A percentile compares a stretch with the other conserved stretches of the same genome.
Evolutionary conservation across 2,329 filamentous ascomycete genomes (phyloP).

Genomic region (Tolypocladium album): DNA sequence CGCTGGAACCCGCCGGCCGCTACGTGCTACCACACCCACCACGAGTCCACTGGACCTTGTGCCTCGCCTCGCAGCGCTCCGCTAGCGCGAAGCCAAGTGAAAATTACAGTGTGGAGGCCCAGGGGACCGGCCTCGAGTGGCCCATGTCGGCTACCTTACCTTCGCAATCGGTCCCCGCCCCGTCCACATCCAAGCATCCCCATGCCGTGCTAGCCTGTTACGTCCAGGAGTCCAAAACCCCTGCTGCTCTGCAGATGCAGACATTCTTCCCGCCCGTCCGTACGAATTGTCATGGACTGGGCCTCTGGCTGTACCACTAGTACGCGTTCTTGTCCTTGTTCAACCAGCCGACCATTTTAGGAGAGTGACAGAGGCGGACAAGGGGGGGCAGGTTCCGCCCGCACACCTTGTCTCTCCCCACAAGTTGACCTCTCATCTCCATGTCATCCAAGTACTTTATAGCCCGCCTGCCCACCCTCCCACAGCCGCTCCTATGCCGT

Average conservation of each 20-base stretch:
- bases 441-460: conserved; percentile 15
- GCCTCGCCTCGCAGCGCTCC: not conserved
- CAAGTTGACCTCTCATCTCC: conserved; percentile 6
- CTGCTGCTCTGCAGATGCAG: conserved; percentile 3
- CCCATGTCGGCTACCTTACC: not conserved
- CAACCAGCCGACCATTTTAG: not conserved
- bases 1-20: not conserved
- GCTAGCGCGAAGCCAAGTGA: not conserved
- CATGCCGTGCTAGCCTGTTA: not conserved
- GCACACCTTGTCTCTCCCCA: not conserved
- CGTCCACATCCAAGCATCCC: not conserved
- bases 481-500: not conserved
- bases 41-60: not conserved
- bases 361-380: not conserved
- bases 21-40: not conserved
- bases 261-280: conserved; percentile 1
- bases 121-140: not conserved
- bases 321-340: not conserved
- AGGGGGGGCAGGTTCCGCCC: not conserved
- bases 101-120: not conserved
- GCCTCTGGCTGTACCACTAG: not conserved
- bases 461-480: conserved; percentile 13
- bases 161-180: not conserved
- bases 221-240: not conserved
- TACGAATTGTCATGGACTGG: not conserved